phyloP scores from a whole-genome alignment of 352 stramenopile genomes.

The Phytophthora crassamura region DNA sequence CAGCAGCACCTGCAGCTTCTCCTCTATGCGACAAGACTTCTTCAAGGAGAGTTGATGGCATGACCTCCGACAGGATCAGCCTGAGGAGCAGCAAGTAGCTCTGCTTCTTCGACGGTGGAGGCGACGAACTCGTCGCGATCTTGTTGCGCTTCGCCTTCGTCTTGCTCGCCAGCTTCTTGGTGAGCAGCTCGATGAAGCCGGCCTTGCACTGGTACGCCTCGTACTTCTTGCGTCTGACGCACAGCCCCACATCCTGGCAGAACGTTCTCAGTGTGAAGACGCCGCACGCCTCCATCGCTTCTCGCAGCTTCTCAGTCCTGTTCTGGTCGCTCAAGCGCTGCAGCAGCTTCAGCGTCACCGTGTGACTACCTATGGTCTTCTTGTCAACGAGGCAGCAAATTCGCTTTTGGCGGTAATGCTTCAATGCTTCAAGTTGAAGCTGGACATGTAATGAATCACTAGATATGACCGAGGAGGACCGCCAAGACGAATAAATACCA shows the following conservation, averaged over 20 bases:
- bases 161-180: not conserved
- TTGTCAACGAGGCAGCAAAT: too few species aligned
- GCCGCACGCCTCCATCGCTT: constrained; percentile 1
- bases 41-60: not conserved
- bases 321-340: constrained; percentile 36
- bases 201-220: constrained; percentile 6
- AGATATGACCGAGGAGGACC: too few species aligned
- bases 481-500: too few species aligned
- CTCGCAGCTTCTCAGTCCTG: not conserved
- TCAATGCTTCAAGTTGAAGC: too few species aligned
- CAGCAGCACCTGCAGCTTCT: too few species aligned
- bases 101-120: constrained; percentile 1
- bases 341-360: not conserved
- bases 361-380: too few species aligned
- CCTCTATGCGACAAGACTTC: not conserved
- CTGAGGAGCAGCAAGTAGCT: constrained; percentile 4
- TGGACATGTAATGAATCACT: too few species aligned
- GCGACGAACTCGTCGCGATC: too few species aligned
- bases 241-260: not conserved
- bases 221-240: constrained; percentile 3
- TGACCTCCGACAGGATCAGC: not conserved
- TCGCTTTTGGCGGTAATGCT: too few species aligned
- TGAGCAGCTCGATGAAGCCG: not conserved
- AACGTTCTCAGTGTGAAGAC: not conserved
- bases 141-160: too few species aligned